Evolutionary conservation across 2,329 filamentous ascomycete species (phyloP), one percentile per base, ranked within the genome.

Genomic region (Madurella fahalii): DNA sequence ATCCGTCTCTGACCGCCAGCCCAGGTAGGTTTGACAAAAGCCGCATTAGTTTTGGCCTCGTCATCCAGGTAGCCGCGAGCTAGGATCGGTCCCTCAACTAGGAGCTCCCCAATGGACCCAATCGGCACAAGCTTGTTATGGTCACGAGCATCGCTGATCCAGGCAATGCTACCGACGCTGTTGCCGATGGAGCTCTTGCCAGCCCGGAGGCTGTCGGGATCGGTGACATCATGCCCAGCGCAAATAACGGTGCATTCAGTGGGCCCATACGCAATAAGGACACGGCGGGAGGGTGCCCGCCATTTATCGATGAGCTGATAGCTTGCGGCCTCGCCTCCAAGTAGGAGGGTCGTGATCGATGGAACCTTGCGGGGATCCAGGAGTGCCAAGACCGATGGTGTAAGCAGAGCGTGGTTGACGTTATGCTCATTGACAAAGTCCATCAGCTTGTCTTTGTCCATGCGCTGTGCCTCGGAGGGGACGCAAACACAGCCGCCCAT

Each of bases 361-460:
- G 63, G 61, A 3, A 66, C 52, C 15, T 53, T 47, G 9, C 49
- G 45, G 5, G 62, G 61, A 2, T 56, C 45, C 40, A 67, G 50
- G 11, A 65, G 50, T n/a, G 52, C 40, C 9, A 59, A 54, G 13
- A 67, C 56, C 0, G 64, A 61, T 1, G 65, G 63, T 3, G 65
- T 67, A 4, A 66, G 43, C 4, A 58, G 47, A 8, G 52, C 56
- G 40, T 53, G 58, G 52, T 66, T 65, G 53, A 62, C 58, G 4
- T 58, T 43, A 40, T 57, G 52, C 2, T 47, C 47, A 13, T 52
- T 50, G 41, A 63, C 56, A 4, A 64, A 67, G 16, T 62, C 64
- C 15, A 62, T 58, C 4, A 74, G 59, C 52, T 71, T 65, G 43
- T 71, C 70, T 47, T 70, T 61, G 37, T 58, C 40, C 42, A 58